phyloP scores from a whole-genome alignment of 176 grass and related monocot genomes.

The Eremochloa ophiuroides region DNA sequence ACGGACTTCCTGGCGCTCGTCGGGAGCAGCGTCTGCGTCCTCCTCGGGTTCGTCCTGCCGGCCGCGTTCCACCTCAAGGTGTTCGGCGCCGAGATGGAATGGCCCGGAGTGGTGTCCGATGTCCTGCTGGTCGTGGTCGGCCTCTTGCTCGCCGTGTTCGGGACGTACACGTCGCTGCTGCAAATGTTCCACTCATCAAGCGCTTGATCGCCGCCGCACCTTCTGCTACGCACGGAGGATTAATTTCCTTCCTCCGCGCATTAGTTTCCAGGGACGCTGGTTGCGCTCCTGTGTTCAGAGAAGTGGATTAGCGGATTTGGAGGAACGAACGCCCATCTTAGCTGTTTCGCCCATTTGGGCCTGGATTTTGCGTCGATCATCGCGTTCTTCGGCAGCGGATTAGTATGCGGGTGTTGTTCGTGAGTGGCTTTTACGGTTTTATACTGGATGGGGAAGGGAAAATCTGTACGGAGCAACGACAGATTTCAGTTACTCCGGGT shows the following conservation, averaged over 20 bases:
- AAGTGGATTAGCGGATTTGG: neutral
- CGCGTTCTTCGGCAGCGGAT: neutral
- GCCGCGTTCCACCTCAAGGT: constrained; percentile 86
- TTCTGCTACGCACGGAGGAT: neutral
- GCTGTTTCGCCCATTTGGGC: constrained; percentile 29
- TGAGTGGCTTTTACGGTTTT: neutral
- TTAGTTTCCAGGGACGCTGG: neutral
- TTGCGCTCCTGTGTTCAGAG: neutral
- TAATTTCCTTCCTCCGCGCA: neutral
- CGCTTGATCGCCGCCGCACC: constrained; percentile 19
- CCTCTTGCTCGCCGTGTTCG: constrained; percentile 54
- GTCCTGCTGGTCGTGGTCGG: constrained; percentile 47
- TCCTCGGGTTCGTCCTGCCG: constrained; percentile 84
- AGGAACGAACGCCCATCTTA: constrained; percentile 2
- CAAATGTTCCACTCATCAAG: constrained; percentile 68
- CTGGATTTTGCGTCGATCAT: neutral
- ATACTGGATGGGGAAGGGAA: neutral
- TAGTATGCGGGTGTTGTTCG: constrained; percentile 9
- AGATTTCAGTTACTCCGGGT: constrained; percentile 13
- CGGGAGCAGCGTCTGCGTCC: constrained; percentile 86
- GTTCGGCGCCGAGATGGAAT: constrained; percentile 62
- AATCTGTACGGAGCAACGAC: constrained; percentile 23
- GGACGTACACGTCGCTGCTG: constrained; percentile 81
- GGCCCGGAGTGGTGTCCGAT: constrained; percentile 41
- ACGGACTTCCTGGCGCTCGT: constrained; percentile 84